Base-by-base conservation (phyloP, 1,139 yeast genomes). In the Spathaspora jeffriesii region DNA sequence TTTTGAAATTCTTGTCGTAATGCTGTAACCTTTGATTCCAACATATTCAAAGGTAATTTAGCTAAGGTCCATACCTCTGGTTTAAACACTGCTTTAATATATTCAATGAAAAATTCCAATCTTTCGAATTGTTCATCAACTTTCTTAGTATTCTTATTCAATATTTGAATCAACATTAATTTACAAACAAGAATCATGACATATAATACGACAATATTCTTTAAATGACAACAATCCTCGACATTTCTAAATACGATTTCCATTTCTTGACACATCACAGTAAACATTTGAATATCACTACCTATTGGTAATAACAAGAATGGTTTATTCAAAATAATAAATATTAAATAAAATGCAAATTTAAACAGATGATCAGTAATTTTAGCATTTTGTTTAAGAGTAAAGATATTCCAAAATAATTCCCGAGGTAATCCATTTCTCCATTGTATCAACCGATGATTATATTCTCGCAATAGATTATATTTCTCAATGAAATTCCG, bases 281-380 rank as follows among this genome's bases (percentile, higher is more conserved):
- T 47, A 21, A 50, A 42, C 15, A 44, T 15, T 2, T 40, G 40
- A 5, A 46, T 36, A 39, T 50, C 51, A 5, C 43, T 20, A 0
- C 43, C 43, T 14, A 40, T 41, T 8, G 50, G 44, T 18, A 50
- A 45, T 28, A 46, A 45, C 25, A 50, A 48, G 13, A 50, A 50
- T 25, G 53, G 53, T 38, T 48, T 48, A 38, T 50, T 50, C 15
- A 50, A 38, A 20, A 50, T 50, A 15, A 50, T 20, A 14, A 46
- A 44, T 18, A 45, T 45, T 20, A 50, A 40, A 41, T 42, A 50
- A 32, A 43, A 50, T 8, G 50, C 53, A 40, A 50, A 44, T 22
- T 42, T 32, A 18, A 50, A 31, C 48, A 43, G 46, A 36, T 47
- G 45, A 43, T 50, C 53, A 21, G 22, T 41, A 10, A 20, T 18